phyloP scores from a whole-genome alignment of 2,329 filamentous ascomycete species.

The Colletotrichum sansevieriae region DNA sequence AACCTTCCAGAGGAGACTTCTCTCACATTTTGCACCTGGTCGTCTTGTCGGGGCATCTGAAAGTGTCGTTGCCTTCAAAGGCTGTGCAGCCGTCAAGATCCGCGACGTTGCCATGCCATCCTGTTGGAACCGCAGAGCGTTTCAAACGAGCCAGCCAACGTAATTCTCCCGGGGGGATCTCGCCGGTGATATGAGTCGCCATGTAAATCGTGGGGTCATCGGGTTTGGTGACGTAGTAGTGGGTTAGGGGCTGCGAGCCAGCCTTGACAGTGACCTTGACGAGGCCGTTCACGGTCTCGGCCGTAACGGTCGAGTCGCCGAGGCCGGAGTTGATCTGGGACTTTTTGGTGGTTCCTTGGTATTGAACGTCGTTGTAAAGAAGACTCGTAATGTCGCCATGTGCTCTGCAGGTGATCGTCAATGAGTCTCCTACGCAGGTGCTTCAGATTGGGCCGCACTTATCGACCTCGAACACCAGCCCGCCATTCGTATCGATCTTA shows the following conservation, averaged over 20 bases:
- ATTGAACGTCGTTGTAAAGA: constrained; percentile 61
- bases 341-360: constrained; percentile 58
- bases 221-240: constrained; percentile 44
- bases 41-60: constrained; percentile 42
- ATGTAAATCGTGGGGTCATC: constrained; percentile 45
- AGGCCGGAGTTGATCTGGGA: constrained; percentile 66
- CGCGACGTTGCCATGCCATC: constrained; percentile 44
- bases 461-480: constrained; percentile 45
- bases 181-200: constrained; percentile 45
- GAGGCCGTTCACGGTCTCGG: constrained; percentile 42
- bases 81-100: constrained; percentile 44
- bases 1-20: background rate
- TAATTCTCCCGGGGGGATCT: constrained; percentile 44
- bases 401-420: constrained; percentile 55
- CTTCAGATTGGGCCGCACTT: constrained; percentile 27
- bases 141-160: constrained; percentile 44
- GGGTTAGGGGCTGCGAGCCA: constrained; percentile 43
- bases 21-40: constrained; percentile 35
- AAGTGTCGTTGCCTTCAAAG: constrained; percentile 41
- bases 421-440: background rate
- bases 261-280: constrained; percentile 45
- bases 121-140: constrained; percentile 42
- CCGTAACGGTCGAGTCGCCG: constrained; percentile 43
- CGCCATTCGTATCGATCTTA: constrained; percentile 45
- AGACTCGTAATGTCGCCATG: constrained; percentile 75